Percentiles rank a stretch among this genome's conserved stretches.
These are phyloP conservation scores for Gloeophyllum trabeum DNA, from an alignment of 768 basidiomycete species.

Conservation along the genomic window DNA sequence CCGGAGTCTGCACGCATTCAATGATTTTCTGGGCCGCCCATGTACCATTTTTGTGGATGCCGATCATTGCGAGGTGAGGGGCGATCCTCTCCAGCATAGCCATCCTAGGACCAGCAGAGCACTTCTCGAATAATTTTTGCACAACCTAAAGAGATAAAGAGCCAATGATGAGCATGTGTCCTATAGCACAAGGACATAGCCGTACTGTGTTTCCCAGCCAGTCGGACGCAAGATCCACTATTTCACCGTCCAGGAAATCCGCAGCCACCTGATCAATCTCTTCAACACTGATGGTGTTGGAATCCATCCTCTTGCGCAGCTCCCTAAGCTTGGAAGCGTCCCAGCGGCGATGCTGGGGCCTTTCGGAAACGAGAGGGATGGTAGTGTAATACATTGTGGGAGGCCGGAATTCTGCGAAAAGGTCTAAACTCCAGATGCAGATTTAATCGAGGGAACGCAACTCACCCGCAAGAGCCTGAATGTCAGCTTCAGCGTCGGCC, in stretches of 20 bases:
- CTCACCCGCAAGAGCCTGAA: conserved; percentile 79
- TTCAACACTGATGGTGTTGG: conserved; percentile 69
- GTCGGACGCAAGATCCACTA: conserved; percentile 91
- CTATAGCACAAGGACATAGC: neutral
- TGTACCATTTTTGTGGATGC: conserved; percentile 98
- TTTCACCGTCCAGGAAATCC: conserved; percentile 90
- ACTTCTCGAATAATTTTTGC: conserved; percentile 93
- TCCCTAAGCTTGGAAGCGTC: conserved; percentile 92
- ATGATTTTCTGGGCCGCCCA: conserved; percentile 99
- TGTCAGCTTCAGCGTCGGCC: conserved; percentile 71
- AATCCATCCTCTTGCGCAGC: conserved; percentile 87
- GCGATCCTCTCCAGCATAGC: conserved; percentile 90
- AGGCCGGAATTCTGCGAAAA: conserved; percentile 67
- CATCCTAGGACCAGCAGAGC: conserved; percentile 64
- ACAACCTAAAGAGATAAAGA: conserved; percentile 48
- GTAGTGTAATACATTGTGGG: conserved; percentile 95
- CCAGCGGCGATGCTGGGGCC: conserved; percentile 79
- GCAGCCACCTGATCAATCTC: conserved; percentile 87
- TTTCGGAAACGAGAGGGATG: conserved; percentile 83
- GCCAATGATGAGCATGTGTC: neutral
- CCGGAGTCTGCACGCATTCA: conserved; percentile 80
- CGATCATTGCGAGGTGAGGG: conserved; percentile 93
- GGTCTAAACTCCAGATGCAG: neutral
- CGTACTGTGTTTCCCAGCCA: conserved; percentile 95
- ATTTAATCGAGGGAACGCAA: conserved; percentile 6